Evolutionary conservation across 176 grass and related monocot genomes (phyloP).

Genomic region (Rhipidocladum racemiflorum): DNA sequence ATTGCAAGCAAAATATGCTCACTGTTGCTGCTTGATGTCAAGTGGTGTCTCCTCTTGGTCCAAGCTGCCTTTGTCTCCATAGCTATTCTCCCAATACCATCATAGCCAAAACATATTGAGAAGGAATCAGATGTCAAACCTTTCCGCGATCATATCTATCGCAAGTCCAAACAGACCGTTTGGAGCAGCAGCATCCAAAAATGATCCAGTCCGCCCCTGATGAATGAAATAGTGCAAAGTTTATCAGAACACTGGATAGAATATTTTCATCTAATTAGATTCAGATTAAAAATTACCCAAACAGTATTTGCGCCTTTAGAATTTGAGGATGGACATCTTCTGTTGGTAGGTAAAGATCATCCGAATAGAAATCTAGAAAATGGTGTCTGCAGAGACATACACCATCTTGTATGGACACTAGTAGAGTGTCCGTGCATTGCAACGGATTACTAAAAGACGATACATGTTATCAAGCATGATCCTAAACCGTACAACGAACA

Average conservation of each 20-base stretch:
- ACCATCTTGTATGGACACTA: slow-evolving; percentile 71
- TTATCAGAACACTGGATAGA: neutral
- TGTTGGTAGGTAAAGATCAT: slow-evolving; percentile 66
- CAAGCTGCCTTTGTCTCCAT: slow-evolving; percentile 69
- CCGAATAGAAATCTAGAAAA: slow-evolving; percentile 75
- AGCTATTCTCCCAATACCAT: slow-evolving; percentile 78
- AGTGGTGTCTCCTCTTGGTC: slow-evolving; percentile 76
- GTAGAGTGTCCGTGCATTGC: no score
- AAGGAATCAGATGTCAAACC: slow-evolving; percentile 67
- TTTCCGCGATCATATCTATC: slow-evolving; percentile 57
- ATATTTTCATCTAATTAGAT: neutral
- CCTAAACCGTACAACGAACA: no score
- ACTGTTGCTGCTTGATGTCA: slow-evolving; percentile 54
- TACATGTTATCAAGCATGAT: no score
- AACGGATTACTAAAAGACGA: no score
- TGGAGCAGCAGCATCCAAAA: slow-evolving; percentile 69
- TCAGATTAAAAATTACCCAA: slow-evolving; percentile 56
- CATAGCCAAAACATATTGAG: slow-evolving; percentile 81
- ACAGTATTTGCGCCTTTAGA: slow-evolving; percentile 61
- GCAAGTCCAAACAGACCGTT: slow-evolving; percentile 80
- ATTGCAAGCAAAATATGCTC: slow-evolving; percentile 12
- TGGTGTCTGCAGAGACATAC: slow-evolving; percentile 64
- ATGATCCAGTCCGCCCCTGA: slow-evolving; percentile 69
- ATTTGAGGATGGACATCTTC: slow-evolving; percentile 44
- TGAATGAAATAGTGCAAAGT: neutral